phyloP scores from a whole-genome alignment of 2,329 filamentous ascomycete species.

The Acrocalymma vagum region DNA sequence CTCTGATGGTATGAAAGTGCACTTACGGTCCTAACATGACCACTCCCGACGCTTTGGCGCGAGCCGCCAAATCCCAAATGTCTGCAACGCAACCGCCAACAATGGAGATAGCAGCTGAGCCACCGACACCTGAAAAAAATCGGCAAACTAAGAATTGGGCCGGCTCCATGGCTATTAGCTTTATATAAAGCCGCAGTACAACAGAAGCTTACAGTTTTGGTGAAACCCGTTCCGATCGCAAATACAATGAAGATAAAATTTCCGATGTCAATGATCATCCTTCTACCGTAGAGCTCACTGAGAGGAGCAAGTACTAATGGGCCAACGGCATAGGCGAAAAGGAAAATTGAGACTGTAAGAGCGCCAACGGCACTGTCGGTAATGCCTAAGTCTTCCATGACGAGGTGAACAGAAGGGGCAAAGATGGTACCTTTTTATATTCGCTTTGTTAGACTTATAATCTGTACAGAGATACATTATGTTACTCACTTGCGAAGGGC shows the following conservation, averaged over 20 bases:
- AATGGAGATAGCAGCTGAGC: slow-evolving; percentile 28
- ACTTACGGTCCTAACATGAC: slow-evolving; percentile 16
- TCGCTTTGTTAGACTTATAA: neutral
- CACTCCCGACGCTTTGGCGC: slow-evolving; percentile 20
- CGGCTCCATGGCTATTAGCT: slow-evolving; percentile 6
- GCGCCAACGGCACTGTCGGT: slow-evolving; percentile 20
- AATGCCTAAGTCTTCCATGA: slow-evolving; percentile 30
- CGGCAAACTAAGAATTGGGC: slow-evolving; percentile 32
- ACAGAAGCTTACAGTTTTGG: slow-evolving; percentile 15
- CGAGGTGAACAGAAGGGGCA: slow-evolving; percentile 30
- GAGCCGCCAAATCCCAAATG: slow-evolving; percentile 46
- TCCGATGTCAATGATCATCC: slow-evolving; percentile 24
- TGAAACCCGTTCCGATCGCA: slow-evolving; percentile 34
- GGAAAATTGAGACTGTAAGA: slow-evolving; percentile 39
- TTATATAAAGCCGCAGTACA: too few relatives aligned
- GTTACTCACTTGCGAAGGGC: slow-evolving; percentile 15
- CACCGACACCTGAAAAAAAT: slow-evolving; percentile 36
- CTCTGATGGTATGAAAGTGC: neutral
- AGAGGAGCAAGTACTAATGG: slow-evolving; percentile 38
- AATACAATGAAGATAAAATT: slow-evolving; percentile 33
- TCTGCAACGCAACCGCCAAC: slow-evolving; percentile 52
- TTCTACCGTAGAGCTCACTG: slow-evolving; percentile 35
- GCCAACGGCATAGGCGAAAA: slow-evolving; percentile 41
- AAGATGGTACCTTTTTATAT: slow-evolving; percentile 28
- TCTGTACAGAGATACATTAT: neutral